Conservation (phyloP, 176 grass and related monocot species). For the Oryza glumipatula region DNA sequence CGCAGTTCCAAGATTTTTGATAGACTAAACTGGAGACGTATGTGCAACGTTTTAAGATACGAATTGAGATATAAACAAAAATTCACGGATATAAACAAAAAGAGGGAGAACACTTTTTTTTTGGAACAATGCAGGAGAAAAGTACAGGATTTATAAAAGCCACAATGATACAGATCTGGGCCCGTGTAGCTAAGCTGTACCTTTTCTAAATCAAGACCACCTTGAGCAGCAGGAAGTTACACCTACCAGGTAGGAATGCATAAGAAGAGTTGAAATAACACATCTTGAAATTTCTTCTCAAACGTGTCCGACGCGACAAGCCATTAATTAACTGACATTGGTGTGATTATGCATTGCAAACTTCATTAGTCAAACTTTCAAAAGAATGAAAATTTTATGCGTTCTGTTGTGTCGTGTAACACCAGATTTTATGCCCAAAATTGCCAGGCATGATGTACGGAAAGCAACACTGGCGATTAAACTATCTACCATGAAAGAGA, state of each 20-base stretch:
- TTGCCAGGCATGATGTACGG: neutral
- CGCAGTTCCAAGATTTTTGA: no score
- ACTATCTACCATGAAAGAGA: neutral
- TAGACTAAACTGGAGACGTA: no score
- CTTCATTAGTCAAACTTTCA: neutral
- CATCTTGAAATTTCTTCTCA: neutral
- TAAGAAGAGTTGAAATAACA: neutral
- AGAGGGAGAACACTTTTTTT: no score
- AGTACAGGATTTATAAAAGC: no score
- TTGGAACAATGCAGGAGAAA: no score
- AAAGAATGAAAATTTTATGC: neutral
- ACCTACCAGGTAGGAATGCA: neutral
- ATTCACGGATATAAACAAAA: no score
- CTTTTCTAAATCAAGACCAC: neutral
- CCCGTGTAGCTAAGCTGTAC: neutral
- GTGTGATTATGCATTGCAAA: neutral
- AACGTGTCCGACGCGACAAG: neutral
- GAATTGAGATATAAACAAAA: no score
- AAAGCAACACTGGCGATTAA: neutral
- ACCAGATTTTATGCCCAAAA: neutral
- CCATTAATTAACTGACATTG: neutral
- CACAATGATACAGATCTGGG: no score
- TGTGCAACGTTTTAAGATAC: no score
- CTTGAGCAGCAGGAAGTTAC: neutral
- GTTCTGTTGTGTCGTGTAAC: neutral